A percentile compares a stretch with the other conserved stretches of the same genome.
These are phyloP conservation scores for Alloascoidea hylecoeti DNA, from an alignment of 805 yeast species.

Conservation along the genomic window DNA sequence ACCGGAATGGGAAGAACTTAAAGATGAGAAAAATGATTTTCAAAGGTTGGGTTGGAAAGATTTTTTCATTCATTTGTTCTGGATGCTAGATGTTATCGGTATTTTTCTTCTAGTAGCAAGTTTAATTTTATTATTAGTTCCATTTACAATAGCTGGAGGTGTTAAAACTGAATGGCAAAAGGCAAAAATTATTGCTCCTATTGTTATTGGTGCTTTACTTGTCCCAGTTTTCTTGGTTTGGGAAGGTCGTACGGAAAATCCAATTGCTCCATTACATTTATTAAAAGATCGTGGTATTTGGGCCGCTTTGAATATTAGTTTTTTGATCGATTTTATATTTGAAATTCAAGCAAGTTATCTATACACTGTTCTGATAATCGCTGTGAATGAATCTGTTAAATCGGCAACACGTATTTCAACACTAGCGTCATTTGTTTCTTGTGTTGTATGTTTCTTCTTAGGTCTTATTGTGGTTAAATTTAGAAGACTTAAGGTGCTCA, in stretches of 20 bases:
- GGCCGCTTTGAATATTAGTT: slow-evolving; percentile 39
- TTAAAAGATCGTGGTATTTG: slow-evolving; percentile 50
- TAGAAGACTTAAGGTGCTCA: slow-evolving; percentile 34
- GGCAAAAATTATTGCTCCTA: slow-evolving; percentile 41
- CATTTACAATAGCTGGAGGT: slow-evolving; percentile 57
- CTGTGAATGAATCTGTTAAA: slow-evolving; percentile 33
- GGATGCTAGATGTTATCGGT: slow-evolving; percentile 47
- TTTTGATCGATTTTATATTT: slow-evolving; percentile 37
- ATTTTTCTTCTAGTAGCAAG: slow-evolving; percentile 28
- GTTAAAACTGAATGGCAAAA: slow-evolving; percentile 28
- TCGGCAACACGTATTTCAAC: slow-evolving; percentile 44
- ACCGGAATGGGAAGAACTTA: slow-evolving; percentile 27
- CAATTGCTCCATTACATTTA: slow-evolving; percentile 35
- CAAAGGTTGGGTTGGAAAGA: slow-evolving; percentile 15
- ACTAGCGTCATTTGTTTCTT: slow-evolving; percentile 40
- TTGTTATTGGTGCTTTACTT: slow-evolving; percentile 39
- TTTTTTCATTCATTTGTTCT: slow-evolving; percentile 18
- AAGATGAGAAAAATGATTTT: slow-evolving; percentile 7
- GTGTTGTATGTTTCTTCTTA: slow-evolving; percentile 34
- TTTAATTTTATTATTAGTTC: slow-evolving; percentile 44
- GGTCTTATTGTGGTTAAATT: slow-evolving; percentile 31
- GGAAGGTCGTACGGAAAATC: slow-evolving; percentile 39
- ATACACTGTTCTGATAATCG: slow-evolving; percentile 43
- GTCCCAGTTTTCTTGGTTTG: slow-evolving; percentile 34
- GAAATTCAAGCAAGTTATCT: slow-evolving; percentile 45